These are phyloP conservation scores for Crataegus laevigata DNA, from an alignment of 306 rosid genomes.

Conservation along the genomic window DNA sequence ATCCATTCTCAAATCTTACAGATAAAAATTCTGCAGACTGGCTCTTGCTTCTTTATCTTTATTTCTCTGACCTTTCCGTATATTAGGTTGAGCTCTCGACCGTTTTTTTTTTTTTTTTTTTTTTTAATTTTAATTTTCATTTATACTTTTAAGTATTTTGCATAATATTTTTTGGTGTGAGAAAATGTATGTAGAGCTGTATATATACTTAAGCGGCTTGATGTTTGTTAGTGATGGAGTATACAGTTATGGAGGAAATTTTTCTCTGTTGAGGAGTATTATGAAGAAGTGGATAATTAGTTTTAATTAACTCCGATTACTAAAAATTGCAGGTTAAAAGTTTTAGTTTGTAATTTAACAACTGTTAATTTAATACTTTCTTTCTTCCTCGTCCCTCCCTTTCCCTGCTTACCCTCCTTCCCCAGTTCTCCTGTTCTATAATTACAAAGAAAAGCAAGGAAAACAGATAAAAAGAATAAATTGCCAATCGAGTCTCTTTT, in stretches of 20 bases:
- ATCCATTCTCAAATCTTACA: slow-evolving; percentile 67
- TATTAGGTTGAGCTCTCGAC: neutral
- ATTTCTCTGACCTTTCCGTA: neutral
- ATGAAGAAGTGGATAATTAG: neutral
- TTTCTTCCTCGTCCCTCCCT: too few relatives aligned
- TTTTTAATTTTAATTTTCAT: too few relatives aligned
- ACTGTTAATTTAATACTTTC: too few relatives aligned
- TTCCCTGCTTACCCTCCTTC: neutral
- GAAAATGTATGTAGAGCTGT: neutral
- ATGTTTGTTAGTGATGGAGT: neutral
- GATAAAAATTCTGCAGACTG: slow-evolving; percentile 2
- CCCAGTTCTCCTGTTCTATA: neutral
- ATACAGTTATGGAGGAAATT: too few relatives aligned
- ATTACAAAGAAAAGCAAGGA: neutral
- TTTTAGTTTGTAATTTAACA: neutral
- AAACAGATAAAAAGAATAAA: neutral
- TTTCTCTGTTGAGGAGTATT: neutral
- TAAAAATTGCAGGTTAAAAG: neutral
- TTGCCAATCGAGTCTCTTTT: neutral
- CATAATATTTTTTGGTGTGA: neutral
- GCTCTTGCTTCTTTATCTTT: neutral
- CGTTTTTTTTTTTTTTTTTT: too few relatives aligned
- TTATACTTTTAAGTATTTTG: neutral
- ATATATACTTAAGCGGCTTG: neutral
- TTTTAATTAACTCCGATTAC: neutral